These are phyloP conservation scores for Beauveria varroae DNA, from an alignment of 2,329 filamentous ascomycete genomes.

Conservation along the genomic window DNA sequence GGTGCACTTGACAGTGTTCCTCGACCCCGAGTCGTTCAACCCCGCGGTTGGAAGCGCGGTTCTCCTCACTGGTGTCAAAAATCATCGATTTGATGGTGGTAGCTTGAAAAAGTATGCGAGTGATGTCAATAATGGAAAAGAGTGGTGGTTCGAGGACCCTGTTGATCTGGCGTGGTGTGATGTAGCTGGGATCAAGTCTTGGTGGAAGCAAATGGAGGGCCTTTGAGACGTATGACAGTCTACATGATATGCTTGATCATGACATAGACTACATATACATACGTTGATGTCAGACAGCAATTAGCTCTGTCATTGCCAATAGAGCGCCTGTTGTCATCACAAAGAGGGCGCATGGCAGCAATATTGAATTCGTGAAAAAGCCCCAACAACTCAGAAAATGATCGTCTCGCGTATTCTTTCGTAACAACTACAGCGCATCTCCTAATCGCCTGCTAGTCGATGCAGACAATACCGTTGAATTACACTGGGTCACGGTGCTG, in stretches of 20 bases:
- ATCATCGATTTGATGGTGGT: conserved; percentile 45
- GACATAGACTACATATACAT: too few species aligned
- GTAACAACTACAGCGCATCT: background rate
- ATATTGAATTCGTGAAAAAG: background rate
- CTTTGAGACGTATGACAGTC: background rate
- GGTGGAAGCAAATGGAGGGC: conserved; percentile 32
- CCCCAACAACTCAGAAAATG: background rate
- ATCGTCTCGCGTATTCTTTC: background rate
- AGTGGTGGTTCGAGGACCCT: conserved; percentile 48
- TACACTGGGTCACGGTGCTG: conserved; percentile 2
- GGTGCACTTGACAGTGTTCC: conserved; percentile 46
- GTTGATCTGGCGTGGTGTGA: conserved; percentile 41
- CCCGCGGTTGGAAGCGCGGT: conserved; percentile 42
- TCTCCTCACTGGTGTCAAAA: conserved; percentile 48
- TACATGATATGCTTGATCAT: background rate
- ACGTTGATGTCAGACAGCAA: background rate
- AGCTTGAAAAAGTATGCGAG: conserved; percentile 38
- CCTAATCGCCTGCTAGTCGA: background rate
- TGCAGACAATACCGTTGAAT: background rate
- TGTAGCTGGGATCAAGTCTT: conserved; percentile 34
- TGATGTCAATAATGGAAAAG: conserved; percentile 23
- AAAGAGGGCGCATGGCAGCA: background rate
- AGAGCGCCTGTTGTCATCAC: background rate
- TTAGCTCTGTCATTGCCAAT: too few species aligned
- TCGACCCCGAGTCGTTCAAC: conserved; percentile 41